Conservation (phyloP, 495 filamentous ascomycete genomes). For the Daldinia childiae region DNA sequence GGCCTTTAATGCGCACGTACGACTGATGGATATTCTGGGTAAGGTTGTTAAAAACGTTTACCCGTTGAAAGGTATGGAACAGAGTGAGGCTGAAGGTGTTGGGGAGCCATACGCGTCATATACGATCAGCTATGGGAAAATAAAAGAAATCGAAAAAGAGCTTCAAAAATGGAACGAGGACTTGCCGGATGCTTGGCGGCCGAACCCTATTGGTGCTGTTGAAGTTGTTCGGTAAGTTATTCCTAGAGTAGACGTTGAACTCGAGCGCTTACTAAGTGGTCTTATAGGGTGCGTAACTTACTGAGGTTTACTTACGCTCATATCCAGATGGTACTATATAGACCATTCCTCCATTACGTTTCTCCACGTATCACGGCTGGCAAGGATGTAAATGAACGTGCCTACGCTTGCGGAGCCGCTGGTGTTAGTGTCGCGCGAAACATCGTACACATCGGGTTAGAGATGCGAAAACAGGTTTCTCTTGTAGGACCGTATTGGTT, state of each 20-base stretch:
- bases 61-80: conserved; percentile 78
- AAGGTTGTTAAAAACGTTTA: conserved; percentile 93
- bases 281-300: conserved; percentile 80
- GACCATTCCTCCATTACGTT: conserved; percentile 95
- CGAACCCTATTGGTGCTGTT: conserved; percentile 75
- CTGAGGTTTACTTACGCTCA: conserved; percentile 89
- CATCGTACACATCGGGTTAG: conserved; percentile 88
- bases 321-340: conserved; percentile 93
- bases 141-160: conserved; percentile 89
- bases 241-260: not conserved
- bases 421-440: conserved; percentile 92
- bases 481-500: conserved; percentile 97
- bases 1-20: conserved; percentile 86
- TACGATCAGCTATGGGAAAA: conserved; percentile 85
- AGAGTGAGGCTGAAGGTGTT: conserved; percentile 58
- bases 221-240: conserved; percentile 75
- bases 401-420: conserved; percentile 91
- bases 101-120: conserved; percentile 63
- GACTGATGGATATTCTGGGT: conserved; percentile 76
- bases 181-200: conserved; percentile 77
- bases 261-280: conserved; percentile 34
- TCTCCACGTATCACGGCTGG: conserved; percentile 71
- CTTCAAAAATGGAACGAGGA: conserved; percentile 84
- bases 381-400: conserved; percentile 80
- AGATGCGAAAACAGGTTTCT: conserved; percentile 85